These are phyloP conservation scores for Knoxia roxburghii DNA, from an alignment of 257 asterid species.

Conservation along the genomic window DNA sequence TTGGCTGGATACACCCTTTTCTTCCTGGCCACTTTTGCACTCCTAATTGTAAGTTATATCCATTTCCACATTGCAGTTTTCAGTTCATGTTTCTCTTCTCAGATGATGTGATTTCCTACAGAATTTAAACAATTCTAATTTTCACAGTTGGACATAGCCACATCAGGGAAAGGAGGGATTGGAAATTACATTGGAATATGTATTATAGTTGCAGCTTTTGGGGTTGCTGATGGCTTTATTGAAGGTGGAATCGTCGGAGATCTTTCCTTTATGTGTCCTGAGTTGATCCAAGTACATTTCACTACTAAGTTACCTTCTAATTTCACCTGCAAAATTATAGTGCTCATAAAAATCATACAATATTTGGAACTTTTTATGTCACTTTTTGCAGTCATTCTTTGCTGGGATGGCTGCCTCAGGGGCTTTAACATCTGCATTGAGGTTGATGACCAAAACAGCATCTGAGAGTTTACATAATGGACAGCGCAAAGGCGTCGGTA, in stretches of 20 bases:
- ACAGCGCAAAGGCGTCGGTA: slow-evolving; percentile 82
- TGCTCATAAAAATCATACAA: too few species aligned
- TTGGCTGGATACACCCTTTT: slow-evolving; percentile 59
- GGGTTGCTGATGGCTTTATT: slow-evolving; percentile 70
- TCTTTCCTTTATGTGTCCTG: slow-evolving; percentile 71
- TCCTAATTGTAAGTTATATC: slow-evolving; percentile 41
- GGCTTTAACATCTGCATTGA: slow-evolving; percentile 67
- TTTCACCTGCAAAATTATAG: too few species aligned
- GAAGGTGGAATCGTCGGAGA: slow-evolving; percentile 93
- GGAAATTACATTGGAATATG: slow-evolving; percentile 57
- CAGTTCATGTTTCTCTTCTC: background rate
- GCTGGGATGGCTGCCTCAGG: slow-evolving; percentile 95
- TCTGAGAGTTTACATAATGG: slow-evolving; percentile 59
- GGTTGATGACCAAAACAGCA: slow-evolving; percentile 71
- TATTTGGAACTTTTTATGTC: too few species aligned
- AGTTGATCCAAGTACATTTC: slow-evolving; percentile 58
- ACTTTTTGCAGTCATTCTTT: slow-evolving; percentile 58
- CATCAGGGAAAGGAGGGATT: slow-evolving; percentile 70
- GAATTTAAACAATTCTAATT: background rate
- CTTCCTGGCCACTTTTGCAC: slow-evolving; percentile 47
- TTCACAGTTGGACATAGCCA: slow-evolving; percentile 53
- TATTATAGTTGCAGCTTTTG: slow-evolving; percentile 59
- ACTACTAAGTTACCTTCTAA: background rate
- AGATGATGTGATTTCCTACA: background rate
- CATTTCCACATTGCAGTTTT: background rate